Base-by-base conservation (phyloP, 257 asterid genomes). In the Asclepias syriaca region DNA sequence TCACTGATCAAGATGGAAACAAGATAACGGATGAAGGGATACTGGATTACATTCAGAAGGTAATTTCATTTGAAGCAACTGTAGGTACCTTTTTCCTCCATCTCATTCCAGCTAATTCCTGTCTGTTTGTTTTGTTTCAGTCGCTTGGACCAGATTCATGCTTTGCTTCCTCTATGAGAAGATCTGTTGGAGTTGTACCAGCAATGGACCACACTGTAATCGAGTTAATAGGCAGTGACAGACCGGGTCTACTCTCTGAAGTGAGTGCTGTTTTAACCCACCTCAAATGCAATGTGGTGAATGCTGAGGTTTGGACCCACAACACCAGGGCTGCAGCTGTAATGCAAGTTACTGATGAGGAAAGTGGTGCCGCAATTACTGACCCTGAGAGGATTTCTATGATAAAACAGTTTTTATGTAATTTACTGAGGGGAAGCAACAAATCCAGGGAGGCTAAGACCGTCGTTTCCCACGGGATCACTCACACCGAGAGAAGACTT, bases 241-340 rank as follows among this genome's bases (percentile, higher is more conserved):
- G 99, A 64, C 98, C 99, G 0, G 99, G 99, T 21, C 77, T 95
- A 37, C 97, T 95, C n/a, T 95, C 99, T 11, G 99, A 95, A 84
- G 90, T 95, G 76, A 90, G 99, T 77, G 99, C 99, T 24, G 96
- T 92, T 50, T 92, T 95, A 3, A 88, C 99, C 6, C 85, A 84
- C 85, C 93, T 90, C 55, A 88, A 90, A 74, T 95, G 99, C 83
- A 95, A 87, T 51, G 98, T 95, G 72, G 88, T 95, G 78, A 90
- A 81, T 50, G 99, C 94, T 0, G 99, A 95, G 80, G 98, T 95
- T 65, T 95, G 99, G 99, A 95, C 99, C 8, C 99, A 95, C 67
- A 95, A 95, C 89, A 87, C 97, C 66, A 87, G 99, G 13, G 99
- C 97, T 0, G 99, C 99, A 21, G 87, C 99, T 37, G 94, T 95